phyloP scores from a whole-genome alignment of 202 grass and related monocot genomes.

The Elaeis oleifera region DNA sequence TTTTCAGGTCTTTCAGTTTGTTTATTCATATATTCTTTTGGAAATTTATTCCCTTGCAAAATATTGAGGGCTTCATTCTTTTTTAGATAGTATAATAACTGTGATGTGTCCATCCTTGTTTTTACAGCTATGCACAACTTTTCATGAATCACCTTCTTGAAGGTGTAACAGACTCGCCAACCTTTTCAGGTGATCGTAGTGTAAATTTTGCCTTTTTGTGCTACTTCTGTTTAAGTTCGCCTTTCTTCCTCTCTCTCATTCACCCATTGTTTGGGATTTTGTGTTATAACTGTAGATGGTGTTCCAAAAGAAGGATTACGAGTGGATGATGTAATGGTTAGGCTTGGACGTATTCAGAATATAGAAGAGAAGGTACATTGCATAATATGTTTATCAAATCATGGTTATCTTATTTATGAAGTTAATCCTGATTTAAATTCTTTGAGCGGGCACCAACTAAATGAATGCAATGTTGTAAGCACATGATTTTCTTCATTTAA shows the following conservation, averaged over 20 bases:
- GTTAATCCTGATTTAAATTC: too few relatives aligned
- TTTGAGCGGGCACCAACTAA: too few relatives aligned
- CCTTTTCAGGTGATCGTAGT: conserved; percentile 65
- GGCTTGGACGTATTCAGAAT: conserved; percentile 77
- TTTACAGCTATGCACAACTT: conserved; percentile 72
- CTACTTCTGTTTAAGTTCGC: too few relatives aligned
- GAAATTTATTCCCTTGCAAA: too few relatives aligned
- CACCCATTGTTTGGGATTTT: conserved; percentile 15
- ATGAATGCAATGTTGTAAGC: too few relatives aligned
- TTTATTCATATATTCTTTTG: too few relatives aligned
- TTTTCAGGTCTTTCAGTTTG: too few relatives aligned
- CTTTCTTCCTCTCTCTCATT: neutral
- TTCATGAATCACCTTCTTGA: conserved; percentile 88
- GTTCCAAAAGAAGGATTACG: conserved; percentile 83
- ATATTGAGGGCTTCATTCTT: too few relatives aligned
- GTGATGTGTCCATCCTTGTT: conserved; percentile 13
- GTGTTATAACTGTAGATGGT: conserved; percentile 56
- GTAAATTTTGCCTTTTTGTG: neutral
- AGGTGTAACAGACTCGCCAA: conserved; percentile 42
- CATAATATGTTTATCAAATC: too few relatives aligned
- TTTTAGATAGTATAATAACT: too few relatives aligned
- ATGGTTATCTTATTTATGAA: too few relatives aligned
- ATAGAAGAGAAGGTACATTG: conserved; percentile 82
- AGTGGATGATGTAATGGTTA: conserved; percentile 70
- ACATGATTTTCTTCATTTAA: too few relatives aligned